phyloP scores from a whole-genome alignment of 805 yeast species.

The Cyberlindnera euphorbiiphila region DNA sequence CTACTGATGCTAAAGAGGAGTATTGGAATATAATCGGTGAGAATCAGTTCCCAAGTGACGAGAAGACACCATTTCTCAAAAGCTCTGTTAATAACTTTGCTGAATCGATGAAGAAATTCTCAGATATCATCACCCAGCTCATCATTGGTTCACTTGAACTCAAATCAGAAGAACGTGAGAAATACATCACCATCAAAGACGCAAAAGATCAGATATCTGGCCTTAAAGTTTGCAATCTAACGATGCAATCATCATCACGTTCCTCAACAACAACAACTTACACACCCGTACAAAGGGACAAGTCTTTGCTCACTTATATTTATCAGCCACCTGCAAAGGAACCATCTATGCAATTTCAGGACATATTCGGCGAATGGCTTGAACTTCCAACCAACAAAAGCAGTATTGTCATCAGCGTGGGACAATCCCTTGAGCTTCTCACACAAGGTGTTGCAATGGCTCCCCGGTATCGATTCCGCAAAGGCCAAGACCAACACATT shows the following conservation, averaged over 20 bases:
- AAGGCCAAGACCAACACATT: constrained; percentile 27
- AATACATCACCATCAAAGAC: constrained; percentile 5
- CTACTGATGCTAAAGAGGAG: constrained; percentile 22
- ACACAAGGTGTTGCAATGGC: constrained; percentile 47
- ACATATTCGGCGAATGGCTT: constrained; percentile 45
- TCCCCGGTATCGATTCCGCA: constrained; percentile 41
- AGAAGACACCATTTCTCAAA: constrained; percentile 33
- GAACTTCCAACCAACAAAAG: constrained; percentile 36
- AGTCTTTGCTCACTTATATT: constrained; percentile 55
- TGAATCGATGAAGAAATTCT: constrained; percentile 40
- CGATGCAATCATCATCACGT: constrained; percentile 29
- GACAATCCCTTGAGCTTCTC: constrained; percentile 44
- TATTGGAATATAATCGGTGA: constrained; percentile 43
- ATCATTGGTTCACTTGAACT: constrained; percentile 55
- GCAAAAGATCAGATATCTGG: constrained; percentile 11
- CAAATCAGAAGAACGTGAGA: constrained; percentile 21
- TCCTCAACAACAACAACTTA: constrained; percentile 29
- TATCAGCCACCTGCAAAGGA: constrained; percentile 50
- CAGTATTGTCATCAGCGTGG: constrained; percentile 43
- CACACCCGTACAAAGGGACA: constrained; percentile 32
- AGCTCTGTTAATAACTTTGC: constrained; percentile 33
- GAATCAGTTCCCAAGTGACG: constrained; percentile 39
- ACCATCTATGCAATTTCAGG: constrained; percentile 42
- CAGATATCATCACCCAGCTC: constrained; percentile 40
- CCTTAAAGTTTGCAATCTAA: constrained; percentile 35